Base-by-base conservation (phyloP, 371 early-diverging fungal species). In the Entomophthora muscae region DNA sequence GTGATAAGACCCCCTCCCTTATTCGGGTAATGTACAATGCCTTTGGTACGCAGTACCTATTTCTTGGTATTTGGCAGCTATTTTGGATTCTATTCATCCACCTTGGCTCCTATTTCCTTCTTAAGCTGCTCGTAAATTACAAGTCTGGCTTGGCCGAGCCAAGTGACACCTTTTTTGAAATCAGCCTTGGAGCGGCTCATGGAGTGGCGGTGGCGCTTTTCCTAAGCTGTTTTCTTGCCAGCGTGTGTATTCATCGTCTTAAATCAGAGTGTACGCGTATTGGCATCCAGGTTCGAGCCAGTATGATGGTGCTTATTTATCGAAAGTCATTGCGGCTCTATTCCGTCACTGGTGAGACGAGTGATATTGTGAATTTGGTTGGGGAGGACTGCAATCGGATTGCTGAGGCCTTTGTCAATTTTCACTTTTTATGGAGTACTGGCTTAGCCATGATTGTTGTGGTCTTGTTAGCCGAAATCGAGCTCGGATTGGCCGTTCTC, bases 401-500 rank as follows among this genome's bases (percentile, higher is more conserved):
- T 21, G 82, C 81, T 5, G 85, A 86, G 61, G 83, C 81, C 22
- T 75, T 73, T 59, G 78, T 81, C 63, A 80, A 79, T 69, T 79
- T 78, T 72, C 85, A 86, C 65, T 82, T 72, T 61, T 66, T 83
- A 53, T 86, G 87, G 87, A 78, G 83, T 33, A 79, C 87, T 0
- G 71, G 72, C 2, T 51, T 83, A 22, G 85, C 85, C 66, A 54
- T 63, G 61, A 12, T 64, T 70, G 73, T 75, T 24, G 75, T 84
- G 3, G 68, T 74, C 64, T 68, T 69, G n/a, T 66, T 86, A 28
- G 76, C 80, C 1, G 71, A 71, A 61, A 63, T 71, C 29, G 77
- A 82, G 33, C 70, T 84, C 58, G 72, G 76, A 1, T 12, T 73
- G 13, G 73, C 81, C 17, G 81, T 77, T 1, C 26, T 81, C 26